A percentile compares a stretch with the other conserved stretches of the same genome.
Evolutionary conservation across 177 flowering plant genomes (phyloP).

Genomic region (Vitis hybrid): DNA sequence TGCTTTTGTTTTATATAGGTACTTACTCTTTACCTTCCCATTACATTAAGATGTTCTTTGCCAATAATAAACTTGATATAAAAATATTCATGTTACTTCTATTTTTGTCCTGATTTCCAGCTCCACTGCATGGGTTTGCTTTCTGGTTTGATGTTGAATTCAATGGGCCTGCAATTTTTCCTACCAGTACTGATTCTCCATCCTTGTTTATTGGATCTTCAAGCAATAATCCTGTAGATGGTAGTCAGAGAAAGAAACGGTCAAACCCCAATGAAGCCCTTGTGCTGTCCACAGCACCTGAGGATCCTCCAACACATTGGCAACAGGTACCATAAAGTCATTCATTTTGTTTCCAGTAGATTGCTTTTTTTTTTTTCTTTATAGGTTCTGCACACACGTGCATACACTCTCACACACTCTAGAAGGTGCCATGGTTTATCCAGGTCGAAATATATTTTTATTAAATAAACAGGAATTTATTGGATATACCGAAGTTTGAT

Average conservation of each 20-base stretch:
- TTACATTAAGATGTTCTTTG: no score
- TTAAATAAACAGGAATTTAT: no score
- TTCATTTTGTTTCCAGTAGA: background rate
- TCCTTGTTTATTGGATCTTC: slow-evolving; percentile 22
- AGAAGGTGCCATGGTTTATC: no score
- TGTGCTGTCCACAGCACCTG: slow-evolving; percentile 95
- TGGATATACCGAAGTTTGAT: no score
- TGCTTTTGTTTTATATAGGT: no score
- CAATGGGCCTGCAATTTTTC: slow-evolving; percentile 39
- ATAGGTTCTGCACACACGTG: no score
- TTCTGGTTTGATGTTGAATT: slow-evolving; percentile 99
- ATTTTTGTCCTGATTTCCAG: slow-evolving; percentile 34
- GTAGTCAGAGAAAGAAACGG: slow-evolving; percentile 57
- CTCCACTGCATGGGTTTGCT: slow-evolving; percentile 94
- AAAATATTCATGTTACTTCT: background rate
- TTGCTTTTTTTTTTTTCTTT: background rate
- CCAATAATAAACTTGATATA: no score
- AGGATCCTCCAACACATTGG: slow-evolving; percentile 98
- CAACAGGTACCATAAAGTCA: slow-evolving; percentile 63
- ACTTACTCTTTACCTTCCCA: no score
- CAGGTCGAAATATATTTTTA: no score
- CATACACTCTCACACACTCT: no score
- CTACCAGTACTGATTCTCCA: slow-evolving; percentile 26
- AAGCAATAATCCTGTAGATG: slow-evolving; percentile 27
- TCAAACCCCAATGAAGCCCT: slow-evolving; percentile 65